Conservation (phyloP, 2,329 filamentous ascomycete genomes). For the Fusarium secorum region DNA sequence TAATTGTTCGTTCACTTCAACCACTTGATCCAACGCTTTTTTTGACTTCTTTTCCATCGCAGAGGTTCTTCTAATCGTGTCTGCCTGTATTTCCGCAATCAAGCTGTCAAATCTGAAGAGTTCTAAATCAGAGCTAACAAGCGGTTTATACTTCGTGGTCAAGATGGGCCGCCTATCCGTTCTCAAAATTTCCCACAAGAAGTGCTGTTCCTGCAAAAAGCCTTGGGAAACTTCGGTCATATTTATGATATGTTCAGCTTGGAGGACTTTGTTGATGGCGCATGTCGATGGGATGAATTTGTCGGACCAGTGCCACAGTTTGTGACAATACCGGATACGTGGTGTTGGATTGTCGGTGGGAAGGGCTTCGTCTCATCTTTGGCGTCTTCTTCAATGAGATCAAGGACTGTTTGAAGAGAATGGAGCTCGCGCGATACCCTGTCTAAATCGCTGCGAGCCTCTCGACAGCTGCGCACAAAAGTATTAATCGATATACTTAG, state of each 20-base stretch:
- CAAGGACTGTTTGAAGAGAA: conserved; percentile 16
- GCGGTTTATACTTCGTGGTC: not conserved
- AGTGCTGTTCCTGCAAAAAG: no score
- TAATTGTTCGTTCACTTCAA: no score
- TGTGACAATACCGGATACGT: not conserved
- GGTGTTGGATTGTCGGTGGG: not conserved
- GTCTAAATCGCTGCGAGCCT: conserved; percentile 22
- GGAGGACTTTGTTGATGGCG: not conserved
- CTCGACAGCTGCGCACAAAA: conserved; percentile 22
- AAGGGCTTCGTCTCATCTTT: not conserved
- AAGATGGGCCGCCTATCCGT: no score
- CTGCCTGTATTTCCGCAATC: accelerated
- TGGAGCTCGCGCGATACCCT: conserved; percentile 24
- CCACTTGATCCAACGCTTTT: no score
- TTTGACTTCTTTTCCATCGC: no score
- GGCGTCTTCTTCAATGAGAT: conserved; percentile 23
- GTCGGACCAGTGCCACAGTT: not conserved
- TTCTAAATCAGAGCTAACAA: no score
- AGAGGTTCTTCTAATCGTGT: no score
- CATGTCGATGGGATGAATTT: not conserved
- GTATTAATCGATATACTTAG: not conserved
- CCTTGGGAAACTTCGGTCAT: not conserved
- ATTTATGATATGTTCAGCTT: not conserved
- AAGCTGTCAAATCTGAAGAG: accelerated
- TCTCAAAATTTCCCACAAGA: accelerated